phyloP scores from a whole-genome alignment of 1,284 basidiomycete genomes.

The Pseudozyma tsukubaensis region DNA sequence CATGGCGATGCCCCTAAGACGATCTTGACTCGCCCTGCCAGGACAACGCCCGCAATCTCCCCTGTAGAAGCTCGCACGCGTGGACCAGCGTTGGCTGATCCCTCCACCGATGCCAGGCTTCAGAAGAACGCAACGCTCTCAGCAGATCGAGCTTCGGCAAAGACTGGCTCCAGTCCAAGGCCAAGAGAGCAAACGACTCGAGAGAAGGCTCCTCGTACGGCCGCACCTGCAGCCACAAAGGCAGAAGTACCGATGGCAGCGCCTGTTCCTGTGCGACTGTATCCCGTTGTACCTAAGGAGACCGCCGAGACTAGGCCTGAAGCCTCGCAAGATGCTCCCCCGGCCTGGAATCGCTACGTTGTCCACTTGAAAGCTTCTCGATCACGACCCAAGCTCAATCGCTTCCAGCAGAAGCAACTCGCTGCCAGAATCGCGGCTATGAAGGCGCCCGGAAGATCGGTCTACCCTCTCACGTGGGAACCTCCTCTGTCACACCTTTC shows the following conservation, averaged over 20 bases:
- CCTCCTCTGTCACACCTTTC: conserved; percentile 52
- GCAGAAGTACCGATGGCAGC: conserved; percentile 10
- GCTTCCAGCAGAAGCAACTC: conserved; percentile 43
- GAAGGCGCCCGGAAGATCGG: conserved; percentile 31
- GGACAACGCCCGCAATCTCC: conserved; percentile 7
- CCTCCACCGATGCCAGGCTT: not conserved
- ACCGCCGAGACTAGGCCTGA: conserved; percentile 44
- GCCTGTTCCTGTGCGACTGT: conserved; percentile 20
- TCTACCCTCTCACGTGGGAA: conserved; percentile 59
- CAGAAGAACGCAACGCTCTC: conserved; percentile 13
- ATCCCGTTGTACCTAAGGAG: conserved; percentile 43
- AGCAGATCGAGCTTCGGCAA: conserved; percentile 7
- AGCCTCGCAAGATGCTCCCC: conserved; percentile 46
- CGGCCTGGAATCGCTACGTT: conserved; percentile 58
- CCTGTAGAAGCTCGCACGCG: conserved; percentile 6
- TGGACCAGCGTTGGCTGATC: not conserved
- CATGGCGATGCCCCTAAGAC: conserved; percentile 22
- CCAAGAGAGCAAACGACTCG: conserved; percentile 8
- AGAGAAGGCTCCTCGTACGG: conserved; percentile 9
- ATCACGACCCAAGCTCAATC: conserved; percentile 32
- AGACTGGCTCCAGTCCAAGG: conserved; percentile 4
- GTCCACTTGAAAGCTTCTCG: conserved; percentile 39
- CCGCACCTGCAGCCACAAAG: not conserved
- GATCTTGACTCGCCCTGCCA: conserved; percentile 30
- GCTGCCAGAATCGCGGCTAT: conserved; percentile 36